Conservation (phyloP, 352 stramenopile genomes). For the Blastocystis sp. region DNA sequence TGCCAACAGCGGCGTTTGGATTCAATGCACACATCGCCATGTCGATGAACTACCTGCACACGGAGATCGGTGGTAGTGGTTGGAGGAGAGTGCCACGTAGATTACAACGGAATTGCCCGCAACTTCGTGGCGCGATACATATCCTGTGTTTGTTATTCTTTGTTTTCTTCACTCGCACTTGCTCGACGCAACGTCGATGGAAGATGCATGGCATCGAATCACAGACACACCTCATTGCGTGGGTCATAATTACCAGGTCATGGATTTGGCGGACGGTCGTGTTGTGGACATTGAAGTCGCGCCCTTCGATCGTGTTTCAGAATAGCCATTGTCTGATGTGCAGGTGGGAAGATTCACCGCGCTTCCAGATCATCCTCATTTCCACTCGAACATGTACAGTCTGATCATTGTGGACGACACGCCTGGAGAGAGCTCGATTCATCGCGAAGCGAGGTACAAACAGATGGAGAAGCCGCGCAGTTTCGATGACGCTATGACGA, state of each 20-base stretch:
- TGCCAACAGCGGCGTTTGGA: slow-evolving; percentile 47
- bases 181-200: slow-evolving; percentile 15
- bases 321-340: neutral
- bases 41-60: slow-evolving; percentile 58
- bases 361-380: slow-evolving; percentile 16
- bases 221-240: slow-evolving; percentile 12
- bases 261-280: neutral
- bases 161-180: neutral
- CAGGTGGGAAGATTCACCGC: neutral
- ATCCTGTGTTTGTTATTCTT: neutral
- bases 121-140: slow-evolving; percentile 59
- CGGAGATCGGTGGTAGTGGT: neutral
- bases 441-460: slow-evolving; percentile 18
- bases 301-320: slow-evolving; percentile 16
- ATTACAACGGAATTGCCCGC: slow-evolving; percentile 4
- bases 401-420: slow-evolving; percentile 45
- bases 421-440: slow-evolving; percentile 29
- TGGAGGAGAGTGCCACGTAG: neutral
- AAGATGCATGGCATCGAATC: slow-evolving; percentile 44
- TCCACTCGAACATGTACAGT: slow-evolving; percentile 60
- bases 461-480: neutral
- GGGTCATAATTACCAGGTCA: slow-evolving; percentile 60
- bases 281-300: slow-evolving; percentile 37
- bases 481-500: slow-evolving; percentile 10
- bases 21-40: slow-evolving; percentile 47